A percentile compares a stretch with the other conserved stretches of the same genome.
These are phyloP conservation scores for Sporothrix schenckii DNA, from an alignment of 2,329 filamentous ascomycete species.

Conservation along the genomic window DNA sequence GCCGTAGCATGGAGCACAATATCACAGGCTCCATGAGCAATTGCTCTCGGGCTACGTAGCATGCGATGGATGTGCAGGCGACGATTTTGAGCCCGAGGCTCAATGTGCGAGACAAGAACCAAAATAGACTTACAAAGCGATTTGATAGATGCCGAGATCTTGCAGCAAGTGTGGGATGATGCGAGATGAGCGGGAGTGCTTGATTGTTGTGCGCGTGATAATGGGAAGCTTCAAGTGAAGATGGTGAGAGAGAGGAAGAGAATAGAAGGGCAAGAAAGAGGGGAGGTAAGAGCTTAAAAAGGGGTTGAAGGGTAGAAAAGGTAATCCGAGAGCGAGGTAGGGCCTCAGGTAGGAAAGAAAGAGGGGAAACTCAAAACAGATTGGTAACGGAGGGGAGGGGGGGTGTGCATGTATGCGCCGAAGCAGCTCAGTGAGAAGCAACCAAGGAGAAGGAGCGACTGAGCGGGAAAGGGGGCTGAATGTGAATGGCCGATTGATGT, in stretches of 20 bases:
- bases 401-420: constrained; percentile 5
- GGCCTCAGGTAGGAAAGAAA: constrained; percentile 19
- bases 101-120: neutral
- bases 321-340: constrained; percentile 17
- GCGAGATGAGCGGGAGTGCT: constrained; percentile 1
- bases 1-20: neutral
- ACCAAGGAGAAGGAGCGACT: constrained; percentile 17
- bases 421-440: neutral
- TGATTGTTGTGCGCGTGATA: neutral
- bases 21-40: neutral
- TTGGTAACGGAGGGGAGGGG: constrained; percentile 15
- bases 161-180: constrained; percentile 29
- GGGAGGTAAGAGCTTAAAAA: constrained; percentile 19
- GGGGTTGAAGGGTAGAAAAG: constrained; percentile 14
- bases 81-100: neutral
- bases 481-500: neutral
- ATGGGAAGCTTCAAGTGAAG: constrained; percentile 29
- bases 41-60: neutral
- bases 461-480: constrained; percentile 21
- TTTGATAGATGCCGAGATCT: constrained; percentile 19
- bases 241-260: constrained; percentile 1
- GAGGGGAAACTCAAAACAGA: constrained; percentile 31
- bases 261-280: constrained; percentile 11
- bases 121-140: constrained; percentile 12
- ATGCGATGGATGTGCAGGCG: neutral